phyloP scores from a whole-genome alignment of 2,329 filamentous ascomycete genomes.

The Colletotrichum sp. region DNA sequence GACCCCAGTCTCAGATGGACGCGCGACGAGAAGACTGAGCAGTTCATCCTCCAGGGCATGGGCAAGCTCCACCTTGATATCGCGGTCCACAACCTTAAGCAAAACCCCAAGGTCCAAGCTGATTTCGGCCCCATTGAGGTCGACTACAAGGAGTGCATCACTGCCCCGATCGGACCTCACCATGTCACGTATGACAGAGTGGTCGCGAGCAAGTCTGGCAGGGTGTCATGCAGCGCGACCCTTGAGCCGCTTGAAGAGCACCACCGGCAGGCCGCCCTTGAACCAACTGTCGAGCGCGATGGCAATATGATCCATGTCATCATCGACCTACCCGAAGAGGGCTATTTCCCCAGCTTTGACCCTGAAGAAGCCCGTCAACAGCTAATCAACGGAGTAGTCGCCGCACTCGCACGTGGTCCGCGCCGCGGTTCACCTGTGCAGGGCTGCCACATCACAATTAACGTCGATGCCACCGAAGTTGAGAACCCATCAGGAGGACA shows the following conservation, averaged over 20 bases:
- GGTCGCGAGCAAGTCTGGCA: slow-evolving; percentile 80
- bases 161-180: slow-evolving; percentile 58
- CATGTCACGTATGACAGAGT: slow-evolving; percentile 76
- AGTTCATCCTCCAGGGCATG: slow-evolving; percentile 95
- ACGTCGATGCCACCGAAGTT: slow-evolving; percentile 60
- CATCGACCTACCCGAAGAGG: slow-evolving; percentile 54
- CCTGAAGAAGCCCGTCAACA: slow-evolving; percentile 57
- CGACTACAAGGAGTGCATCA: slow-evolving; percentile 87
- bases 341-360: slow-evolving; percentile 55
- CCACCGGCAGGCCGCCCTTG: slow-evolving; percentile 39
- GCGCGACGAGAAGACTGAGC: slow-evolving; percentile 87
- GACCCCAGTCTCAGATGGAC: slow-evolving; percentile 90
- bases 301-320: slow-evolving; percentile 72
- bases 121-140: slow-evolving; percentile 92
- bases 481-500: slow-evolving; percentile 70
- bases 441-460: slow-evolving; percentile 73
- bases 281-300: slow-evolving; percentile 60
- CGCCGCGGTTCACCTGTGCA: slow-evolving; percentile 82
- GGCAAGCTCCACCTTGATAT: slow-evolving; percentile 95
- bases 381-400: slow-evolving; percentile 80
- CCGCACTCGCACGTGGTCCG: slow-evolving; percentile 85
- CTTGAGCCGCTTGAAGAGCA: slow-evolving; percentile 64
- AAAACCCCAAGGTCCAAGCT: slow-evolving; percentile 87
- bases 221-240: slow-evolving; percentile 74
- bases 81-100: slow-evolving; percentile 83